Base-by-base conservation (phyloP, 1,139 yeast species). In the Casaregolazyma lundiana region DNA sequence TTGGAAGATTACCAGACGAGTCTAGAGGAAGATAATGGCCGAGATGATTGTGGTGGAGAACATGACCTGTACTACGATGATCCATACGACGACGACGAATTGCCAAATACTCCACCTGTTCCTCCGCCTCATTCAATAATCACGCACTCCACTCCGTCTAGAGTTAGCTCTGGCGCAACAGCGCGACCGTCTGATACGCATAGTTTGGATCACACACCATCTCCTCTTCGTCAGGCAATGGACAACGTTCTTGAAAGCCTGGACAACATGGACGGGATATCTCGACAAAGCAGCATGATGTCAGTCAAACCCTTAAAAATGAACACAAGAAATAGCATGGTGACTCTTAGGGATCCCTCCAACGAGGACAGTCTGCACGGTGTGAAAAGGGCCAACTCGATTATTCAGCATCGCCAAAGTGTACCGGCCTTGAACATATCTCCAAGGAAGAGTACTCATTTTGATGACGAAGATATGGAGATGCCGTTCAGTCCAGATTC, bases 151-250 rank as follows among this genome's bases (percentile, higher is more conserved):
- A 15, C 38, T 18, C 21, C 19, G 17, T 42, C 45, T 9, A 24
- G 45, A 13, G 36, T 42, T 6, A 30, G 36, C 9, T 42, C 45
- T 18, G 35, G 36, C 21, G 21, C 38, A 3, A 43, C 42, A 2
- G 32, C 41, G 7, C 32, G 32, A 7, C 46, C 32, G 16, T 42
- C 17, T 6, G 34, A 13, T 37, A 18, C 15, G n/a, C 9, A 20
- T 30, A 19, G 48, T 22, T 38, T 57, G 6, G 55, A 58, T 43
- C 73, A 80, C 6, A 80, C 82, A 1, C 82, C 82, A 0, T 79
- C 78, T 1, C 80, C 80, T 2, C 75, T 65, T 32, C 43, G 65
- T 36, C 55, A 55, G 32, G 69, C 68, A 4, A 62, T 65, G 64
- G 66, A 63, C 40, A 67, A 63, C 44, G 68, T 65, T 11, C 48